phyloP scores from a whole-genome alignment of 345 rosid genomes.

The Camelina hispida region DNA sequence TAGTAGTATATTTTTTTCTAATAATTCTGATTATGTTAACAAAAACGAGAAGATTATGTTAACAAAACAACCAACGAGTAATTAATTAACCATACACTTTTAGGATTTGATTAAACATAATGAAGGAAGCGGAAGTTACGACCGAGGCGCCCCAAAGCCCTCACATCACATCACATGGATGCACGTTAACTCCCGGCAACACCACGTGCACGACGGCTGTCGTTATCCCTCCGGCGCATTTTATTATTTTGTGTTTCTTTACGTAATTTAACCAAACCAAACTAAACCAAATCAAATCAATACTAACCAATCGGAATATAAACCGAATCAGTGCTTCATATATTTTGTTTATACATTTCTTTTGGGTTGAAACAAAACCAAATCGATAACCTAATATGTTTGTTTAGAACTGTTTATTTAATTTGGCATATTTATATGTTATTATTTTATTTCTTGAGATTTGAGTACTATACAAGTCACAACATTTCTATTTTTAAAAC shows the following conservation, averaged over 20 bases:
- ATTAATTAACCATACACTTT: slow-evolving; percentile 38
- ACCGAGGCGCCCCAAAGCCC: slow-evolving; percentile 32
- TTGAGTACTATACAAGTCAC: too few relatives aligned
- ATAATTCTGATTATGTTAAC: too few relatives aligned
- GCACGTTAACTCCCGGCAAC: slow-evolving; percentile 56
- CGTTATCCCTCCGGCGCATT: slow-evolving; percentile 38
- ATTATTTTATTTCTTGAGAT: too few relatives aligned
- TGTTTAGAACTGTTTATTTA: too few relatives aligned
- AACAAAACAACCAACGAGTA: slow-evolving; percentile 3
- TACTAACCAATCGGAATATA: too few relatives aligned
- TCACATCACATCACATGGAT: slow-evolving; percentile 68
- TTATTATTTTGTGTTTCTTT: slow-evolving; percentile 17
- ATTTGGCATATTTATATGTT: too few relatives aligned
- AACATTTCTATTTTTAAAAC: too few relatives aligned
- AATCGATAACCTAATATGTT: too few relatives aligned
- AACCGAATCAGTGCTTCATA: too few relatives aligned
- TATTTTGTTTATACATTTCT: too few relatives aligned
- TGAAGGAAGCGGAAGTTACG: slow-evolving; percentile 42
- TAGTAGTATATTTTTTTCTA: too few relatives aligned
- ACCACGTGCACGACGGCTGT: slow-evolving; percentile 64
- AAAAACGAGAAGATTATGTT: not conserved
- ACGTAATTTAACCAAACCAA: not conserved
- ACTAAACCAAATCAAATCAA: not conserved
- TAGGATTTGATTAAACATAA: slow-evolving; percentile 26
- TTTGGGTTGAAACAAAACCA: too few relatives aligned